Base-by-base conservation (phyloP, 176 grass and related monocot species). In the Lolium perenne region DNA sequence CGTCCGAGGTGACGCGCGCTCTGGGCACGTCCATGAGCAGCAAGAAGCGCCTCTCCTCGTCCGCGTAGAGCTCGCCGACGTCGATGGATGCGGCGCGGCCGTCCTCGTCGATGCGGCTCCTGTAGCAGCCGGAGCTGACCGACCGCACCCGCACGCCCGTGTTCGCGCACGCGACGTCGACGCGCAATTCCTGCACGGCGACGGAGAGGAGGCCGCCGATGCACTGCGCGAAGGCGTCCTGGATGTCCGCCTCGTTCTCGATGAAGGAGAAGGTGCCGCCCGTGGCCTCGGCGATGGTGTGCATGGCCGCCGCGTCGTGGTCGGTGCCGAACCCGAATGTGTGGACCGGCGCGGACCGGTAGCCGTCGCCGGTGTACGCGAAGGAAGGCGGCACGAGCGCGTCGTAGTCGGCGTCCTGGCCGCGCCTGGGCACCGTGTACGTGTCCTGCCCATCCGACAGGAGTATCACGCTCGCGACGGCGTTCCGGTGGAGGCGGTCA, bases 361-460 rank as follows among this genome's bases (percentile, higher is more conserved):
- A 10, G 4, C 78, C 68, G 3, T 12, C 51, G 1, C 80, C 71
- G 21, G 74, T 62, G 78, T 41, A 48, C n/a, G 57, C 46, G 50
- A 86, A 87, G 51, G 79, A 95, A 21, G 25, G 74, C 11, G 95
- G 95, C 70, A 98, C 80, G 40, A 98, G 93, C 38, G 82, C 57
- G 63, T 79, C 86, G 87, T 93, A 95, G 79, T 85, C 58, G 13
- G 70, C 69, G 68, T 64, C 77, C 48, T 10, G 18, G 58, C 58
- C 77, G 38, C 80, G 78, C 23, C 40, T 29, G 26, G 65, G 80
- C 60, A 89, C 76, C 13, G 83, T 98, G 66, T 93, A 87, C 26
- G 91, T 95, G 81, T 98, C 93, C 64, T 92, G 93, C 4, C 95
- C 95, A 71, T 98, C 95, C 4, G 95, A 95, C 25, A 98, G 93